Base-by-base conservation (phyloP, 768 basidiomycete species). In the Agrocybe chaxingu region DNA sequence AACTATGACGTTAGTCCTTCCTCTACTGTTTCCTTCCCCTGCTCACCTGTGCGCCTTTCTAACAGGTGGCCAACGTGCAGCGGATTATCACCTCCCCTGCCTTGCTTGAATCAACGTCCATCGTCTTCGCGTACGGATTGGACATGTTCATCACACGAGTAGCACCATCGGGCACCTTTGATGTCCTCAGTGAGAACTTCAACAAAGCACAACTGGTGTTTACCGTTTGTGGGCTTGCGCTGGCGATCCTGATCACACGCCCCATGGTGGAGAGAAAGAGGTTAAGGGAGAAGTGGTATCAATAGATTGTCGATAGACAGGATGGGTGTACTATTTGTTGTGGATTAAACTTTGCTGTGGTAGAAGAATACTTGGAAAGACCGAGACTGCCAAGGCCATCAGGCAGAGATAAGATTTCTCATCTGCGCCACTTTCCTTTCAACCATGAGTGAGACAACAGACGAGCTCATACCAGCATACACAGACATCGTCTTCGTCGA, bases 121-220 rank as follows among this genome's bases (percentile, higher is more conserved):
- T 98, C 5, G 80, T 98, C 24, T 84, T 98, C 61, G 82, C 85
- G 1, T 84, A 85, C 59, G 95, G 96, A 4, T 75, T 94, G 7
- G 96, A 98, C 68, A 74, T 98, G 56, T 98, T 98, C 78, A 72
- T 84, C 24, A 91, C 91, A 8, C 81, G 92, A 11, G 78, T 91
- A 3, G 80, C 89, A 35, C 92, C 95, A 1, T 94, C 92, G 8
- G 84, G 81, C 36, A 92, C 92, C 13, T 98, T 98, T 60, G 96
- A 98, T 62, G 84, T 97, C 19, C 79, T 98, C 7, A 91, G 81
- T 59, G 89, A 94, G 66, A 85, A 75, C 61, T 98, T 98, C 68
- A 98, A 98, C 73, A 97, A 98, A 73, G 76, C 72, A 1, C 96
- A 98, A 66, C 75, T 98, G 18, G 81, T 95, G 55, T 67, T 93